Evolutionary conservation across 352 stramenopile genomes (phyloP).

Genomic region (Phytophthora fragariaefolia): DNA sequence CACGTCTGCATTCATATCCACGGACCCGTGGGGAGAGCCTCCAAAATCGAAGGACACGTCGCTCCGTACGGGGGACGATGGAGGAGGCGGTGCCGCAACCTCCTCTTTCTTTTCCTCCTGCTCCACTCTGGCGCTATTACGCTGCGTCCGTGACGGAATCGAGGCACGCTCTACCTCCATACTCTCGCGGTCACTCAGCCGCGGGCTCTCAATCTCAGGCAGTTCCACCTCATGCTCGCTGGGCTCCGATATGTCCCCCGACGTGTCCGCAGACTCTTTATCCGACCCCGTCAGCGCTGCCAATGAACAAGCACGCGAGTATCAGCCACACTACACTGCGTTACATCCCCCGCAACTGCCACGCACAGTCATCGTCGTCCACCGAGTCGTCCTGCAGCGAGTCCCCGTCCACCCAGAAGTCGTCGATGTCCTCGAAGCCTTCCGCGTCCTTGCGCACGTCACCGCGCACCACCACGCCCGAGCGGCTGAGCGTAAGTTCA

Average conservation of each 20-base stretch:
- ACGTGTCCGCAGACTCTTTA: constrained; percentile 52
- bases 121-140: constrained; percentile 26
- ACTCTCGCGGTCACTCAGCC: constrained; percentile 40
- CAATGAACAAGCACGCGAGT: constrained; percentile 8
- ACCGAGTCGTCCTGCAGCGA: constrained; percentile 44
- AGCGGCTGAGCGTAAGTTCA: constrained; percentile 48
- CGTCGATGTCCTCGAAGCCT: constrained; percentile 88
- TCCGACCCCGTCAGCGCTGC: constrained; percentile 48
- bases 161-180: constrained; percentile 42
- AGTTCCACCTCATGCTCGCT: constrained; percentile 60
- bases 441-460: constrained; percentile 80
- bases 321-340: constrained; percentile 1
- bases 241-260: constrained; percentile 46
- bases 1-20: constrained; percentile 25
- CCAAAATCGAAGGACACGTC: constrained; percentile 56
- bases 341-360: neutral
- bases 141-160: constrained; percentile 33
- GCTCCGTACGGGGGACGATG: constrained; percentile 30
- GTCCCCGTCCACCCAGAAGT: constrained; percentile 85
- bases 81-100: neutral
- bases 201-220: constrained; percentile 40
- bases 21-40: constrained; percentile 37
- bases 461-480: constrained; percentile 60
- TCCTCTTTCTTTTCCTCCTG: constrained; percentile 32
- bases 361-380: constrained; percentile 43